Evolutionary conservation across 225 moss, liverwort and hornwort species (phyloP).

Genomic region (Bryum argenteum): DNA sequence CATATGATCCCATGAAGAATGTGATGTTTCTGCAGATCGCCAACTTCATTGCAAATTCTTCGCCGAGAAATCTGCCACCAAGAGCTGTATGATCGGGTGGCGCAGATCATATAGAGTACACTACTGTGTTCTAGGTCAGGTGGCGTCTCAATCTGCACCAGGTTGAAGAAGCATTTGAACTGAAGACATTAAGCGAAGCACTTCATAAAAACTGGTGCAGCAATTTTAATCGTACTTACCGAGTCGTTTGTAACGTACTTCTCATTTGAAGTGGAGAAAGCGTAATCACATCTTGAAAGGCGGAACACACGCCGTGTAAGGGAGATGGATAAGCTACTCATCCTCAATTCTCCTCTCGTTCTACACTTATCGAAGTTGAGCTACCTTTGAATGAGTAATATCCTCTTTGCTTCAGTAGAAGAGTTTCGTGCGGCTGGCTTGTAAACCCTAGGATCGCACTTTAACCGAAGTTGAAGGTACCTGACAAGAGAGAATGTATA

Average conservation of each 20-base stretch:
- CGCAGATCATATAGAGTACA: slow-evolving; percentile 52
- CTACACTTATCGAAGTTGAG: background rate
- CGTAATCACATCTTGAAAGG: slow-evolving; percentile 7
- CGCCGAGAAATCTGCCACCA: slow-evolving; percentile 68
- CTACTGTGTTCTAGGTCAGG: background rate
- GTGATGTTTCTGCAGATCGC: slow-evolving; percentile 51
- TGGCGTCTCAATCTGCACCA: slow-evolving; percentile 1
- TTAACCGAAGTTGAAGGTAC: background rate
- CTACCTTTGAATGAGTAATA: background rate
- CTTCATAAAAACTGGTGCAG: background rate
- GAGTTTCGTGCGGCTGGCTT: background rate
- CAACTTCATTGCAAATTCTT: slow-evolving; percentile 74
- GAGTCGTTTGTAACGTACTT: slow-evolving; percentile 16
- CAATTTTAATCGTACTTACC: slow-evolving; percentile 3
- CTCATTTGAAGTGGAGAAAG: background rate
- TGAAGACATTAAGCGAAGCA: background rate
- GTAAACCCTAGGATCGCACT: background rate
- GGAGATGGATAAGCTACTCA: slow-evolving; percentile 1
- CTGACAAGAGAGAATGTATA: background rate
- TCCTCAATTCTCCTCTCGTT: background rate
- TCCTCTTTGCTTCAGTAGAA: background rate
- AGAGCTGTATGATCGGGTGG: slow-evolving; percentile 71
- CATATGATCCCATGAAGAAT: background rate
- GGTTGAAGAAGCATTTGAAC: background rate
- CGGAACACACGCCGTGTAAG: background rate